phyloP scores from a whole-genome alignment of 345 rosid species.

The Hevea brasiliensis region DNA sequence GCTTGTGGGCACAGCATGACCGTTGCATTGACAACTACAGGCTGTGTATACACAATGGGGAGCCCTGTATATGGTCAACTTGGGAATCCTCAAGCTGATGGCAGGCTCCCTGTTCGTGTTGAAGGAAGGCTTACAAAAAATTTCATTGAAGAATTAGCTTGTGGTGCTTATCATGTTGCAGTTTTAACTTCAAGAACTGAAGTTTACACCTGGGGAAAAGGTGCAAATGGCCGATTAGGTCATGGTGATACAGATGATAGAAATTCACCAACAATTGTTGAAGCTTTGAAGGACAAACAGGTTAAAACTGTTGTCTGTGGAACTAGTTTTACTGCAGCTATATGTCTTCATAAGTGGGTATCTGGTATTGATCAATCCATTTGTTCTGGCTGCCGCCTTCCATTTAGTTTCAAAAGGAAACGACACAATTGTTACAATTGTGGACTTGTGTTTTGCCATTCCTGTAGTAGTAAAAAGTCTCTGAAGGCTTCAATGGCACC shows the following conservation, averaged over 20 bases:
- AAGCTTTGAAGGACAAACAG: constrained; percentile 56
- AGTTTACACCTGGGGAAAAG: constrained; percentile 71
- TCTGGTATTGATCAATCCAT: constrained; percentile 45
- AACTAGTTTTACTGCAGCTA: constrained; percentile 54
- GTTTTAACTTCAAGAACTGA: constrained; percentile 57
- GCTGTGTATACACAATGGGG: constrained; percentile 60
- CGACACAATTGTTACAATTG: constrained; percentile 76
- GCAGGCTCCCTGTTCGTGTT: constrained; percentile 45
- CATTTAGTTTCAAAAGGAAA: constrained; percentile 58
- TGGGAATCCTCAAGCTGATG: constrained; percentile 42
- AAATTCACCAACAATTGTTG: constrained; percentile 51
- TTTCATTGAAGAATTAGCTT: constrained; percentile 54
- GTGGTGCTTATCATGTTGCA: constrained; percentile 62
- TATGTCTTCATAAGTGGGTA: constrained; percentile 55
- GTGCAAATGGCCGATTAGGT: constrained; percentile 61
- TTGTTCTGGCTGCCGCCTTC: constrained; percentile 52
- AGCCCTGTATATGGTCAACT: constrained; percentile 45
- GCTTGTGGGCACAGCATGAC: constrained; percentile 67
- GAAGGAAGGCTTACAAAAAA: constrained; percentile 44
- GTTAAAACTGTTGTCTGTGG: constrained; percentile 59
- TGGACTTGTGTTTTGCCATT: constrained; percentile 55
- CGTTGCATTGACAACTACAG: constrained; percentile 46
- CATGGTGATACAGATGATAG: constrained; percentile 52
- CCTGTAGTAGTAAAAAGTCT: constrained; percentile 57
- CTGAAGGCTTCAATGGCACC: constrained; percentile 73